Conservation (phyloP, 1,284 basidiomycete species). For the Sanghuangporus sanghuang region DNA sequence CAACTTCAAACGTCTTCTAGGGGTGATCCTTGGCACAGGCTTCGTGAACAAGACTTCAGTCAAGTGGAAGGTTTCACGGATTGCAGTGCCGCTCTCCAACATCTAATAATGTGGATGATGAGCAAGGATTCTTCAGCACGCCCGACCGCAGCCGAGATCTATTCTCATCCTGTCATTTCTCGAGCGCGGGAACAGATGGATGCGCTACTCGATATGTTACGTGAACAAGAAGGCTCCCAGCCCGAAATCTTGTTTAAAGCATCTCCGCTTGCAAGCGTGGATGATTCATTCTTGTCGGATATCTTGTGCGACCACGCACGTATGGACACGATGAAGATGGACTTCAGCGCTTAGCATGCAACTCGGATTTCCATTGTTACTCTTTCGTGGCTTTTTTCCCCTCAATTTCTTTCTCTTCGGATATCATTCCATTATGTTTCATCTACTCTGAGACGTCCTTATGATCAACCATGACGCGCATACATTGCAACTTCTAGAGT, state of each 20-base stretch:
- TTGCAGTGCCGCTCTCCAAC: slow-evolving; percentile 69
- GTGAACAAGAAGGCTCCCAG: slow-evolving; percentile 32
- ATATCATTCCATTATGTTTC: slow-evolving; percentile 20
- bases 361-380: neutral
- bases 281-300: slow-evolving; percentile 50
- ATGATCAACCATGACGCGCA: slow-evolving; percentile 5
- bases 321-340: slow-evolving; percentile 12
- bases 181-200: slow-evolving; percentile 68
- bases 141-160: slow-evolving; percentile 55
- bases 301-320: slow-evolving; percentile 38
- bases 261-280: slow-evolving; percentile 59
- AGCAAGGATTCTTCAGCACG: slow-evolving; percentile 61
- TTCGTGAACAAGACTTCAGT: slow-evolving; percentile 89
- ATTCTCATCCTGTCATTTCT: slow-evolving; percentile 61
- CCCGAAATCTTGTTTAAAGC: slow-evolving; percentile 43
- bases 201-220: slow-evolving; percentile 36
- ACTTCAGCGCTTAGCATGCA: slow-evolving; percentile 12
- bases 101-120: slow-evolving; percentile 78
- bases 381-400: slow-evolving; percentile 1
- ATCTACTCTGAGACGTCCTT: slow-evolving; percentile 3
- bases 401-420: slow-evolving; percentile 12
- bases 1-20: slow-evolving; percentile 32
- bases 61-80: slow-evolving; percentile 63
- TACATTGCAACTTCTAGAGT: slow-evolving; percentile 1
- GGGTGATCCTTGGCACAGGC: slow-evolving; percentile 90